Evolutionary conservation across 805 yeast species (phyloP).

Genomic region (Wickerhamomyces silvicola): DNA sequence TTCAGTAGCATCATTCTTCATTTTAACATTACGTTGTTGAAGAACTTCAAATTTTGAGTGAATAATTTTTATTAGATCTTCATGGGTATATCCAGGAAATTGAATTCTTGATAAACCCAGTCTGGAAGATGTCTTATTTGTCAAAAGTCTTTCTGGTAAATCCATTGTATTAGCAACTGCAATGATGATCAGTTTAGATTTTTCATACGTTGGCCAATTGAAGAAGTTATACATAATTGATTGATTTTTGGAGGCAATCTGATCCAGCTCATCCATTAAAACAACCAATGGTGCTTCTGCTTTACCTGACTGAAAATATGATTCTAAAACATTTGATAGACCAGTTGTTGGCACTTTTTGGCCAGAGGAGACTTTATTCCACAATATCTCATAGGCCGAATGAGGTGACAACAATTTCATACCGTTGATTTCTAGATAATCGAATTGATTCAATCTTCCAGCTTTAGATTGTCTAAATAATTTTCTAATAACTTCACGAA

Average conservation of each 20-base stretch:
- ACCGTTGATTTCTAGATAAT: constrained; percentile 85
- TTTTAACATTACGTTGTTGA: constrained; percentile 27
- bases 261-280: constrained; percentile 89
- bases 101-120: constrained; percentile 82
- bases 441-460: constrained; percentile 43
- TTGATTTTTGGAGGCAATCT: constrained; percentile 75
- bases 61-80: constrained; percentile 71
- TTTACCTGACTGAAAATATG: constrained; percentile 44
- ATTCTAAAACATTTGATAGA: constrained; percentile 44
- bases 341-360: constrained; percentile 56
- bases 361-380: constrained; percentile 63
- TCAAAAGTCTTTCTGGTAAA: constrained; percentile 79
- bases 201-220: constrained; percentile 89
- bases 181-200: constrained; percentile 76
- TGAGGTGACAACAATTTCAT: constrained; percentile 75
- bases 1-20: constrained; percentile 71
- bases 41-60: constrained; percentile 55
- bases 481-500: constrained; percentile 76
- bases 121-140: constrained; percentile 87
- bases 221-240: constrained; percentile 90
- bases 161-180: constrained; percentile 99
- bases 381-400: constrained; percentile 73
- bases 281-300: constrained; percentile 46
- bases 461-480: constrained; percentile 38
- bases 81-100: constrained; percentile 82